A percentile compares a stretch with the other conserved stretches of the same genome.
Conservation (phyloP, 352 stramenopile species). For the Aphanomyces stellatus region DNA sequence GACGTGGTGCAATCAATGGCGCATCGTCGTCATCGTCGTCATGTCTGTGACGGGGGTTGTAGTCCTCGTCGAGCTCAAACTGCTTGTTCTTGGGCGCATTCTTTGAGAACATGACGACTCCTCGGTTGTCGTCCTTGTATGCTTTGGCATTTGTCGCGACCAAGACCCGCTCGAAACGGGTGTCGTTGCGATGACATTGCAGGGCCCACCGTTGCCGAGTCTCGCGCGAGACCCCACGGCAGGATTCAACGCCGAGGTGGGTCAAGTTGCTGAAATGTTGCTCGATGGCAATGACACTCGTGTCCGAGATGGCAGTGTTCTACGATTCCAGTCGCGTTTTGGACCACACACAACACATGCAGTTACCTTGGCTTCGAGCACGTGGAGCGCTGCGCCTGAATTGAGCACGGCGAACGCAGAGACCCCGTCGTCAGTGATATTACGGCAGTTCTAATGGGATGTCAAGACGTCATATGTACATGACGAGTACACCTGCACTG, state of each 20-base stretch:
- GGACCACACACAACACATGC: not conserved
- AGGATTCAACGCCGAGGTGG: not conserved
- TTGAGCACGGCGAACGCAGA: not conserved
- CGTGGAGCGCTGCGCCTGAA: not conserved
- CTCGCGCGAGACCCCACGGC: not conserved
- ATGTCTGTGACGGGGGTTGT: not conserved
- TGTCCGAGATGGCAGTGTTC: not conserved
- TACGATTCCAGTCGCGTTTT: not conserved
- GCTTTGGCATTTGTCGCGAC: not conserved
- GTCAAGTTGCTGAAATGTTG: not conserved
- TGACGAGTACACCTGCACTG: not conserved
- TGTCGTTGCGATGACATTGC: not conserved
- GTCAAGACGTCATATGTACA: not conserved
- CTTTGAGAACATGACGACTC: not conserved
- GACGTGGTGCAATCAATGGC: no score
- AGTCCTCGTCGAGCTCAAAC: not conserved
- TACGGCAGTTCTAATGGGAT: constrained; percentile 2
- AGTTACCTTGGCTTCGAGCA: not conserved
- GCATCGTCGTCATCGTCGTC: not conserved
- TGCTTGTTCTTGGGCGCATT: not conserved
- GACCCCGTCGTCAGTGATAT: not conserved
- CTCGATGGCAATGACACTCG: not conserved
- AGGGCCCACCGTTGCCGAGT: not conserved
- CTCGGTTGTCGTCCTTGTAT: not conserved
- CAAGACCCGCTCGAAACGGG: not conserved